Evolutionary conservation across 768 basidiomycete genomes (phyloP), one percentile per base, ranked within the genome.

Genomic region (Phanerochaete sordida): DNA sequence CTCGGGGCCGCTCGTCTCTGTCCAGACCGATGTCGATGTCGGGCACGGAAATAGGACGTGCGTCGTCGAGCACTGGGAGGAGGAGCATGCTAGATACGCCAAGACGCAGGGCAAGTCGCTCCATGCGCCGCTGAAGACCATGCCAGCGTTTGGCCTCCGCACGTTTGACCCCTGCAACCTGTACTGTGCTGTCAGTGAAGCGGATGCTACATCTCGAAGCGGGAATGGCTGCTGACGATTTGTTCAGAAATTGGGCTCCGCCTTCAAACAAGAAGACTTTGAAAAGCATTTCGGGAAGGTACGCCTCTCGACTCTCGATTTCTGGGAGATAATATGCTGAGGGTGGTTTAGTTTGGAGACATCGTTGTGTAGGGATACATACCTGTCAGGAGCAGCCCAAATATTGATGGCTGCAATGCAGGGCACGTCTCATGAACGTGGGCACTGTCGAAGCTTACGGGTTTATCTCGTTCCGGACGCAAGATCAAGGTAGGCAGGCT

Each of bases 21-120:
- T 61, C 1, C 54, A 26, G 5, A 21, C 27, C 11, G 27, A 52
- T 23, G 37, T 61, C 3, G 26, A 48, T 11, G 46, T 56, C 16
- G 60, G 54, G 11, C 24, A 37, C n/a, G 43, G 30, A 21, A 45
- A 57, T 12, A 33, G 45, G 11, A 49, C 55, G 2, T 27, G 43
- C 37, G 55, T 56, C 13, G 47, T 61, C 13, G 55, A 61, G 27
- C 57, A 61, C 28, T 61, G 60, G 60, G 21, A 56, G 9, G 55
- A 61, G 48, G n/a, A 52, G 23, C 57, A 62, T n/a, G 57, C 57
- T 8, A 33, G 50, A 11, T 26, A 49, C n/a, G 57, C 57, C 15
- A 21, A 47, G 31, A 26, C 26, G 19, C 15, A 49, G 4, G 7
- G 33, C n/a, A 16, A 33, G 19, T 16, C 45, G 5, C 28, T 62